Evolutionary conservation across 2,329 filamentous ascomycete species (phyloP).

Genomic region (Diaporthe vaccinii): DNA sequence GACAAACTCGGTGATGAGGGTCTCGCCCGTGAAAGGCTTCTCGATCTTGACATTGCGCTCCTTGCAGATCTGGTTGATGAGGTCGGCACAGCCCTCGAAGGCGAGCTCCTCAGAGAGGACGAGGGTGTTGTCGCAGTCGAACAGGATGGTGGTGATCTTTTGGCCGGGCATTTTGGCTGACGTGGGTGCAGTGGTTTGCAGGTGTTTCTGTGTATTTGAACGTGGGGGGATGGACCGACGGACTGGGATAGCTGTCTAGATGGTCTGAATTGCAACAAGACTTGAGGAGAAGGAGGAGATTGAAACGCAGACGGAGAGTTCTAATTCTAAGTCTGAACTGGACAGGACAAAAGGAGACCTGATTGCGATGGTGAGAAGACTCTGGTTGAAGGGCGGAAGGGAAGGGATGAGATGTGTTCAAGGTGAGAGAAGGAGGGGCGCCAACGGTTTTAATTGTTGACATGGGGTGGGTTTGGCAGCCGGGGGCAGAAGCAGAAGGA

Average conservation of each 20-base stretch:
- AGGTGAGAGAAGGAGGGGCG: slow-evolving; percentile 22
- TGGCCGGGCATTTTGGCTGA: slow-evolving; percentile 38
- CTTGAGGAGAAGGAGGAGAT: background rate
- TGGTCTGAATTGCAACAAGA: slow-evolving; percentile 13
- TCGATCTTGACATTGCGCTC: slow-evolving; percentile 65
- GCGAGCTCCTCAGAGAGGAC: slow-evolving; percentile 91
- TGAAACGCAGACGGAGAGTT: slow-evolving; percentile 27
- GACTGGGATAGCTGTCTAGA: slow-evolving; percentile 3
- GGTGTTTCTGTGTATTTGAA: slow-evolving; percentile 5
- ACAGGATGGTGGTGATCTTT: slow-evolving; percentile 78
- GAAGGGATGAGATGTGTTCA: background rate
- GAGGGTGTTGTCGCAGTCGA: slow-evolving; percentile 92
- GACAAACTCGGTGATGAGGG: slow-evolving; percentile 88
- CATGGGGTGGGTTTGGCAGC: background rate
- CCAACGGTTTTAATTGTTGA: slow-evolving; percentile 24
- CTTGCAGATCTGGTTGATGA: slow-evolving; percentile 87
- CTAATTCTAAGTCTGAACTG: slow-evolving; percentile 31
- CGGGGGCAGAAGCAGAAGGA: background rate
- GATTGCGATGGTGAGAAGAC: background rate
- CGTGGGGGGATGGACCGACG: background rate
- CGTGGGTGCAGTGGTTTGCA: background rate
- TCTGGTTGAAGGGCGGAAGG: background rate
- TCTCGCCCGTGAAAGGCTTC: slow-evolving; percentile 81
- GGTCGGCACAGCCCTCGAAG: slow-evolving; percentile 90
- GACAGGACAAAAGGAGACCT: slow-evolving; percentile 19